Evolutionary conservation across 1,284 basidiomycete species (phyloP).

Genomic region (Serendipita sp.): DNA sequence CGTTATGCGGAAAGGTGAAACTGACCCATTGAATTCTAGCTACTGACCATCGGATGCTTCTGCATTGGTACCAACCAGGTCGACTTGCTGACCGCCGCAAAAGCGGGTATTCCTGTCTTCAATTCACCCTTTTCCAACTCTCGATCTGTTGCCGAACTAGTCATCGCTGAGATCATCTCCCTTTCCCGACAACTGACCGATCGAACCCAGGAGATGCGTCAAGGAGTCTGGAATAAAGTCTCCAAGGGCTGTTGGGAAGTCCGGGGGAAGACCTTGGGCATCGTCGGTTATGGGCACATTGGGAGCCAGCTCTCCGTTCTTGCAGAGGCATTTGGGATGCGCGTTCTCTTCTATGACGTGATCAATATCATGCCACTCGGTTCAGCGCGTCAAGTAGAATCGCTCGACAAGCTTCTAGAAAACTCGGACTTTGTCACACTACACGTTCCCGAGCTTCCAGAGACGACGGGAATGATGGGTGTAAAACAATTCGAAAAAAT

Average conservation of each 20-base stretch:
- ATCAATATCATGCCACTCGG: slow-evolving; percentile 97
- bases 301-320: slow-evolving; percentile 95
- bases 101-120: slow-evolving; percentile 92
- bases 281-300: slow-evolving; percentile 98
- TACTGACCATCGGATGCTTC: slow-evolving; percentile 96
- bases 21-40: slow-evolving; percentile 31
- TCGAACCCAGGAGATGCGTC: slow-evolving; percentile 75
- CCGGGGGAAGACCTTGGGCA: slow-evolving; percentile 94
- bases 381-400: slow-evolving; percentile 79
- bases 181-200: slow-evolving; percentile 92
- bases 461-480: slow-evolving; percentile 92
- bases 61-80: slow-evolving; percentile 99
- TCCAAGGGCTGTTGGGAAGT: slow-evolving; percentile 98
- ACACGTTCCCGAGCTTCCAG: slow-evolving; percentile 92
- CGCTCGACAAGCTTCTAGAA: slow-evolving; percentile 62
- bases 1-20: slow-evolving; percentile 8
- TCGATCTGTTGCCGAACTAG: slow-evolving; percentile 95
- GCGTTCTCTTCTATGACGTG: slow-evolving; percentile 92
- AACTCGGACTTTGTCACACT: slow-evolving; percentile 89
- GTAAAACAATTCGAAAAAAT: slow-evolving; percentile 67
- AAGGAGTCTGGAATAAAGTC: slow-evolving; percentile 96
- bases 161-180: slow-evolving; percentile 86
- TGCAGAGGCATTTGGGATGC: slow-evolving; percentile 92
- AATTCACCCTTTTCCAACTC: slow-evolving; percentile 99
- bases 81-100: slow-evolving; percentile 72